These are phyloP conservation scores for Gossypium gossypioides DNA, from an alignment of 441 rosid species.

Conservation along the genomic window DNA sequence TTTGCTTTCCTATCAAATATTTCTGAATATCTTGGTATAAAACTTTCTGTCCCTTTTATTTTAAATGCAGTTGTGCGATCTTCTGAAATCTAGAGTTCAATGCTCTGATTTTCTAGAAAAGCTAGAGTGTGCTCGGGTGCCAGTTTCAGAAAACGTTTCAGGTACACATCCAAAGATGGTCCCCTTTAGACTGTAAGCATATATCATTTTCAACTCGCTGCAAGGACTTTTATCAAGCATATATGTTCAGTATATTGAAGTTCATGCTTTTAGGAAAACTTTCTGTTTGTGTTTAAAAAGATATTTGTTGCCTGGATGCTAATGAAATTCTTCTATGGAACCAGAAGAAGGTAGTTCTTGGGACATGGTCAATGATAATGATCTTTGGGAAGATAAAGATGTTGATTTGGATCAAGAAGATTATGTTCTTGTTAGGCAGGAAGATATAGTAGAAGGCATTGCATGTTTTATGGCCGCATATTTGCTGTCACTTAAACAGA, in stretches of 20 bases:
- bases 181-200: neutral
- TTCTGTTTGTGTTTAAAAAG: neutral
- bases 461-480: slow-evolving; percentile 92
- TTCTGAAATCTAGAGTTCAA: slow-evolving; percentile 74
- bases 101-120: slow-evolving; percentile 63
- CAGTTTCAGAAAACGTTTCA: slow-evolving; percentile 37
- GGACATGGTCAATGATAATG: slow-evolving; percentile 68
- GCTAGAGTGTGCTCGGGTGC: slow-evolving; percentile 53
- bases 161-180: slow-evolving; percentile 33
- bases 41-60: neutral
- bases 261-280: neutral
- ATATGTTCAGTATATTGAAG: slow-evolving; percentile 1
- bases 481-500: slow-evolving; percentile 69
- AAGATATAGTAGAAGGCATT: slow-evolving; percentile 90
- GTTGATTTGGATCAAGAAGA: slow-evolving; percentile 50
- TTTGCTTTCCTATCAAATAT: neutral
- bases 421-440: slow-evolving; percentile 81
- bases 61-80: slow-evolving; percentile 59
- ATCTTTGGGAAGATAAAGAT: slow-evolving; percentile 58
- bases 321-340: slow-evolving; percentile 16
- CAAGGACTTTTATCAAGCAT: neutral
- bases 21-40: neutral
- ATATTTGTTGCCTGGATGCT: slow-evolving; percentile 3
- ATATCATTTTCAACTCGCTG: neutral
- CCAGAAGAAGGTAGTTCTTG: slow-evolving; percentile 79